These are phyloP conservation scores for Colletotrichum truncatum DNA, from an alignment of 2,329 filamentous ascomycete genomes.

Conservation along the genomic window DNA sequence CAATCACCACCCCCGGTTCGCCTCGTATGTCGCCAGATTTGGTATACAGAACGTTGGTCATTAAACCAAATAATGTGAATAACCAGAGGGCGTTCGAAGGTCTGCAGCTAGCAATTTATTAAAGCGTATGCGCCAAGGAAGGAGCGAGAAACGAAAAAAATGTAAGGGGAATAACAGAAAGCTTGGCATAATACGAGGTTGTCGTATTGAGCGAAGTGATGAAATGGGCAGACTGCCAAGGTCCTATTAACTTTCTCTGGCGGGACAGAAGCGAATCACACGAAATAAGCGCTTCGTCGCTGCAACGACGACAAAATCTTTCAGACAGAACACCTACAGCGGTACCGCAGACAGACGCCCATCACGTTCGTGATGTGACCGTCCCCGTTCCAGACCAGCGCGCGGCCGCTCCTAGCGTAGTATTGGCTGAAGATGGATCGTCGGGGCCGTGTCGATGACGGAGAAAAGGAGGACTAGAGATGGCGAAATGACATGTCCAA, in stretches of 20 bases:
- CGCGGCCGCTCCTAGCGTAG: constrained; percentile 6
- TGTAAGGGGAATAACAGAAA: no score
- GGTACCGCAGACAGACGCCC: neutral
- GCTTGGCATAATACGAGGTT: no score
- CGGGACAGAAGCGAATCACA: no score
- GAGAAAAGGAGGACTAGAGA: neutral
- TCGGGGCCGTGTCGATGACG: neutral
- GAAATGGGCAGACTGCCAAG: no score
- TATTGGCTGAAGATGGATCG: constrained; percentile 2
- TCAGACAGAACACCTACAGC: neutral
- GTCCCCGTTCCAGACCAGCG: neutral
- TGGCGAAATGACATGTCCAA: constrained; percentile 2
- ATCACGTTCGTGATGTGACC: neutral
- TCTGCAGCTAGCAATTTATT: no score
- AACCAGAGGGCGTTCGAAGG: no score
- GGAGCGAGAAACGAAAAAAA: no score
- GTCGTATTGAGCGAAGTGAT: neutral
- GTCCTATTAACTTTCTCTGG: no score
- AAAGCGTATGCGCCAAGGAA: no score
- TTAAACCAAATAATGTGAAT: constrained; percentile 54
- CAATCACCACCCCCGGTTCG: constrained; percentile 16
- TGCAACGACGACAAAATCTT: neutral
- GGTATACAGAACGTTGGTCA: constrained; percentile 84
- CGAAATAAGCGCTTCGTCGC: no score
- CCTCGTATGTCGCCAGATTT: constrained; percentile 5